Evolutionary conservation across 345 rosid species (phyloP), one percentile per base, ranked within the genome.

Genomic region (Combretum micranthum): DNA sequence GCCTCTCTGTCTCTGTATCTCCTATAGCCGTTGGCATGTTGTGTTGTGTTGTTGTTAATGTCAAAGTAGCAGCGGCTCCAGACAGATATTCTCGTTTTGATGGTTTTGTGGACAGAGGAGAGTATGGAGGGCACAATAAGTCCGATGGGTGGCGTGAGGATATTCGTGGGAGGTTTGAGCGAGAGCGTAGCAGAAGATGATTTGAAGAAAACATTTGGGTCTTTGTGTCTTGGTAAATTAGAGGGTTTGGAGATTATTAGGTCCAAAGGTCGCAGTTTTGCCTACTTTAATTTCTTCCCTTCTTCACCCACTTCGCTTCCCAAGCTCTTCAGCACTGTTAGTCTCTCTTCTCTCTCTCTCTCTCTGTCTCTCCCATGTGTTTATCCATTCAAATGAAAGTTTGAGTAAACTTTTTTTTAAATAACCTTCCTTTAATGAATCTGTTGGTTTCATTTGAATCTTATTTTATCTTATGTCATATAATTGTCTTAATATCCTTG

Each of bases 211-310:
- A 69, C 81, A 10, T 84, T 92, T 63, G 80, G 82, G 44, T 58
- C 83, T 2, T 53, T 77, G 64, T 9, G 20, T 19, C 25, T 22
- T 20, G 96, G 94, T 15, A 53, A 20, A 5, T 78, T 85, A 0
- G 68, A 76, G 49, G 62, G 76, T 2, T 70, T 89, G 0, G 88
- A 89, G 3, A 76, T 93, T 21, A 63, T 87, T 18, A 75, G 92
- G 63, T 81, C 84, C 51, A 93, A 89, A 87, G 86, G 95, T 60
- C 97, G 97, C 52, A 74, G 96, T 73, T 83, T 93, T n/a, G 99
- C 90, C 26, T 87, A 85, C 59, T 65, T 87, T 50, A 83, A 89
- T 51, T 82, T 93, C 78, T 55, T 69, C 51, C 92, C 96, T 0
- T 69, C 83, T 14, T 73, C 87, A 3, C 47, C 44, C 10, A 81